A percentile compares a stretch with the other conserved stretches of the same genome.
phyloP scores from a whole-genome alignment of 1,284 basidiomycete species.

The Pisolithus thermaeus region DNA sequence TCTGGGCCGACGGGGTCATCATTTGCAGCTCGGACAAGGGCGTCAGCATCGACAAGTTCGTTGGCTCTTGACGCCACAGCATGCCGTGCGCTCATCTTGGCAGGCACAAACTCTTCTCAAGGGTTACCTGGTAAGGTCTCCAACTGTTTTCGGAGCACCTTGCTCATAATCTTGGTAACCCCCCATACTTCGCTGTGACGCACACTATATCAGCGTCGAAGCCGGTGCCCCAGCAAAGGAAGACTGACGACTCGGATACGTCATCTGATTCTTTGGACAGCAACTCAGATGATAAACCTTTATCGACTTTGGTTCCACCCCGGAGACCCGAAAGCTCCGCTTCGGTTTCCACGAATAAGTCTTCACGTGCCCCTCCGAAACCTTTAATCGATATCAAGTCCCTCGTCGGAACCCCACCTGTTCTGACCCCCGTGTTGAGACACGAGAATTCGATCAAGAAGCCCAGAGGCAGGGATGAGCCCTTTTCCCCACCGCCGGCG shows the following conservation, averaged over 20 bases:
- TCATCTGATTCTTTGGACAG: slow-evolving; percentile 19
- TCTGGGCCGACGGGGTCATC: slow-evolving; percentile 12
- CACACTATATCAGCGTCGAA: slow-evolving; percentile 10
- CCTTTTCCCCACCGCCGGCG: slow-evolving; percentile 25
- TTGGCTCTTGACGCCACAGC: slow-evolving; percentile 34
- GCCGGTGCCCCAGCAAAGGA: not conserved
- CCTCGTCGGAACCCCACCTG: slow-evolving; percentile 24
- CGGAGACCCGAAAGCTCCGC: slow-evolving; percentile 39
- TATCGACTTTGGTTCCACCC: slow-evolving; percentile 36
- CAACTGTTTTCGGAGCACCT: not conserved
- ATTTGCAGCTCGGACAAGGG: slow-evolving; percentile 12
- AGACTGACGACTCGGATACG: slow-evolving; percentile 13
- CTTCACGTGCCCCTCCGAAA: slow-evolving; percentile 32
- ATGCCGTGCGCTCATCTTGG: slow-evolving; percentile 30
- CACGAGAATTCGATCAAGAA: slow-evolving; percentile 24
- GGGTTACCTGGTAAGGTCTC: slow-evolving; percentile 12
- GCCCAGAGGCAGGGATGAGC: slow-evolving; percentile 20
- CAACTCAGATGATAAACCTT: slow-evolving; percentile 40
- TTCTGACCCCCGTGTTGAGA: slow-evolving; percentile 23
- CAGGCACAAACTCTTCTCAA: slow-evolving; percentile 16
- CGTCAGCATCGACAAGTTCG: slow-evolving; percentile 37
- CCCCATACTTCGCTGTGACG: not conserved
- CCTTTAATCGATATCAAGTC: slow-evolving; percentile 48
- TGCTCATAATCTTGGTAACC: not conserved
- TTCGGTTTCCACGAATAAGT: slow-evolving; percentile 34